Evolutionary conservation across 106 monocot genomes (phyloP), one percentile per base, ranked within the genome.

Genomic region (Triglochin maritima): DNA sequence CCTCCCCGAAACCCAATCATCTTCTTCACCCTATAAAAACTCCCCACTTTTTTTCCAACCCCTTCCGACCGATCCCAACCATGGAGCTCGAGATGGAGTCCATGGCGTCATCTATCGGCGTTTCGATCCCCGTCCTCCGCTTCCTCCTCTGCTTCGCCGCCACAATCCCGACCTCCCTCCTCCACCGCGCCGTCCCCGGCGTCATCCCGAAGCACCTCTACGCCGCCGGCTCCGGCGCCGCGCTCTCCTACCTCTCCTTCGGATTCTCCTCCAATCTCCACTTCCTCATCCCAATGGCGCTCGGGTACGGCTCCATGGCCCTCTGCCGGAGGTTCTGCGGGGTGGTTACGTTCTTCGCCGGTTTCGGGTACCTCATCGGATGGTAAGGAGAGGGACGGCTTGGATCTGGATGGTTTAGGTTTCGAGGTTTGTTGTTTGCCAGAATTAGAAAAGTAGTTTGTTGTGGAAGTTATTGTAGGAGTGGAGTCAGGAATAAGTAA

Each of bases 81-180:
- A 84, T 86, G 89, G 94, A 17, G 74, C 56, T 92, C 45, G 88
- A 82, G 77, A 84, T 99, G 86, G 84, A 71, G 50, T 69, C 84
- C 6, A 85, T 89, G 82, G 98, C 98, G 71, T 69, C 84, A 67
- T 78, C 92, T 62, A 99, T 99, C 69, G 98, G 98, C 14, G 92
- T 99, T 9, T 99, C 98, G 68, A 79, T 99, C 52, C 84, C 98
- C 11, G 98, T 99, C 46, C 84, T 99, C 57, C 81, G 92, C 9
- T 99, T 99, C 77, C 84, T 99, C 42, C 80, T 99, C 51, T 99
- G 98, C 78, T 92, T 89, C 79, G 84, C 73, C 50, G 86, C 92
- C 29, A 99, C 98, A 49, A 92, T 99, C 42, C 92, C 98, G 13
- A 86, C 87, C 63, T 69, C 84, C 80, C 72, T 86, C 60, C 42